Evolutionary conservation across 768 basidiomycete species (phyloP), one percentile per base, ranked within the genome.

Genomic region (Pleurotus sapidus): DNA sequence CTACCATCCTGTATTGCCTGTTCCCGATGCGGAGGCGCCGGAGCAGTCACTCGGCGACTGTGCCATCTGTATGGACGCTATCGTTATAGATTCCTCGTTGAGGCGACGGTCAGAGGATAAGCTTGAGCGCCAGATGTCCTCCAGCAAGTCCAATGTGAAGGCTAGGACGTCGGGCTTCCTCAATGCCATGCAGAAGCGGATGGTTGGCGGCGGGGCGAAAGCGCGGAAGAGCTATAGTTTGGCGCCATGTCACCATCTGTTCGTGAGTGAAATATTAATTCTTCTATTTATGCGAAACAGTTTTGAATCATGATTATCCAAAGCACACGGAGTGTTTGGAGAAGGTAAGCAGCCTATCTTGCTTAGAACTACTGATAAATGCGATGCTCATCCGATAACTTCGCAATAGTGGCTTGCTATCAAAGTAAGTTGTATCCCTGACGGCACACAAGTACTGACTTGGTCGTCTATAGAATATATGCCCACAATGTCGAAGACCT

Each of bases 21-120:
- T 82, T 1, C 78, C 86, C 0, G 90, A 93, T 65, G 68, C 88
- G 0, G 92, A 94, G 67, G 79, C 89, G 2, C 86, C 87, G 1
- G 87, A 88, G 46, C 84, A 87, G 61, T 81, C 88, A 2, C 73
- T 93, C 14, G 93, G 91, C 5, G 92, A 95, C 66, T 97, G 94
- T 64, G 84, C 92, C 5, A 95, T 97, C 53, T 96, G 94, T 65
- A 95, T 96, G 92, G 94, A 96, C 57, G 80, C 84, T 4, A 95
- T 95, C 60, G 65, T 82, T 40, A 68, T 82, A 23, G 81, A 84
- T 45, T 72, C 79, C 45, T 65, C 71, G 5, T 64, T 74, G 45
- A 74, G 69, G 6, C 64, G 71, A 18, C 73, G 63, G 24, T 65
- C 68, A 5, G 67, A 67, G 57, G 71, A 73, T 59, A 67, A 63